Evolutionary conservation across 2,329 filamentous ascomycete genomes (phyloP), one percentile per base, ranked within the genome.

Genomic region (Nemania sp.): DNA sequence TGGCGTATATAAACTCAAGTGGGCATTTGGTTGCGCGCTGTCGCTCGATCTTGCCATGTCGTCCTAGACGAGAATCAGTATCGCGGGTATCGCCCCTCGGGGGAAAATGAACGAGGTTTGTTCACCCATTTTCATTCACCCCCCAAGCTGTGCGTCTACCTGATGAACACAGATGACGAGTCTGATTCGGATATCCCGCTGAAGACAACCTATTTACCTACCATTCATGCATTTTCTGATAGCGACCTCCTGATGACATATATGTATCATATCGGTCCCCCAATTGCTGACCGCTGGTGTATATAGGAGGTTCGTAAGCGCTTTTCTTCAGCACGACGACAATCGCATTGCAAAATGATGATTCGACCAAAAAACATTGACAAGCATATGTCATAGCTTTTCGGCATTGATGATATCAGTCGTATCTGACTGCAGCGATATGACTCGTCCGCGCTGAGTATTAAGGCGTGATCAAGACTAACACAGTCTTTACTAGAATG

Each of bases 371-470:
- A n/a, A 82, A 81, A 84, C 81, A 89, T 87, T 86, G 91, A 96
- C 92, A 96, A 96, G 91, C 91, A 96, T 96, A 96, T 96, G 91
- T 96, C 92, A 84, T 88, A 96, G 92, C 87, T 83, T 80, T 65
- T 75, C 75, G 75, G 80, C 80, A 63, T 72, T 73, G 77, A 82
- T 74, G 83, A 85, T 69, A 78, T 66, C 55, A 71, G 77, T 80
- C 74, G 71, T 78, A 71, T 77, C 79, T 80, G 79, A 80, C 65
- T 73, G 65, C 70, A 72, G 65, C 67, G 65, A 69, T 59, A 52
- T 56, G 18, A 48, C 40, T 51, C 47, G 49, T 37, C 40, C 47
- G 29, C 58, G 47, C 20, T 59, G 29, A n/a, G 21, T 18, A 35
- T 15, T 34, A 20, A 40, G 29, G 25, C 49, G 59, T 51, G 58